Evolutionary conservation across 768 basidiomycete species (phyloP).

Genomic region (Gyrodon lividus): DNA sequence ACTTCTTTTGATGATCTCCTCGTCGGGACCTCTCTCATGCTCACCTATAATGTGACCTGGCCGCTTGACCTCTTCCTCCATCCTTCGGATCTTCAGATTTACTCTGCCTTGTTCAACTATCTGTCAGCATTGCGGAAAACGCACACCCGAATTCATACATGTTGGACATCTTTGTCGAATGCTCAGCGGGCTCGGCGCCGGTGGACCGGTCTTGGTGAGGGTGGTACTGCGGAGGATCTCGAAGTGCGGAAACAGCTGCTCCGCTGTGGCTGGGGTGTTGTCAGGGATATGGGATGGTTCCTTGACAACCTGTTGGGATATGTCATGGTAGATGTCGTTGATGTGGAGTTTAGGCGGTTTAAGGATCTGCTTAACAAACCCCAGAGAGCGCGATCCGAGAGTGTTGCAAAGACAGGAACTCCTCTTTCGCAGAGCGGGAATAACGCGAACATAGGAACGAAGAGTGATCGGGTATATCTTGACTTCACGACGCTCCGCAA

Average conservation of each 20-base stretch:
- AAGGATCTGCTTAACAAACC: conserved; percentile 51
- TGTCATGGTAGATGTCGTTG: conserved; percentile 88
- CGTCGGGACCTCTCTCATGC: conserved; percentile 71
- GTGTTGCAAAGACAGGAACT: conserved; percentile 11
- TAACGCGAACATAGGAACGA: conserved; percentile 19
- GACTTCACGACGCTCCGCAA: conserved; percentile 86
- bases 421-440: conserved; percentile 6
- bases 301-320: conserved; percentile 81
- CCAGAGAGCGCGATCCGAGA: conserved; percentile 20
- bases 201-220: conserved; percentile 87
- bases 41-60: conserved; percentile 77
- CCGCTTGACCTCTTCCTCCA: conserved; percentile 89
- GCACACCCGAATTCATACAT: conserved; percentile 73
- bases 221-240: conserved; percentile 73
- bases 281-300: conserved; percentile 90
- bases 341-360: conserved; percentile 74
- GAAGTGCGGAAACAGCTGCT: conserved; percentile 62
- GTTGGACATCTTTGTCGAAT: conserved; percentile 85
- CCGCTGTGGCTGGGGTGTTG: conserved; percentile 83
- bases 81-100: conserved; percentile 67
- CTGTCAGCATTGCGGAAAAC: conserved; percentile 82
- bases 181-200: conserved; percentile 78
- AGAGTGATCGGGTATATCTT: conserved; percentile 40
- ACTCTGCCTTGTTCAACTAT: conserved; percentile 78
- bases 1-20: conserved; percentile 70